Percentiles rank a stretch among this genome's conserved stretches.
These are phyloP conservation scores for Immersiella caudata DNA, from an alignment of 495 filamentous ascomycete genomes.

Conservation along the genomic window DNA sequence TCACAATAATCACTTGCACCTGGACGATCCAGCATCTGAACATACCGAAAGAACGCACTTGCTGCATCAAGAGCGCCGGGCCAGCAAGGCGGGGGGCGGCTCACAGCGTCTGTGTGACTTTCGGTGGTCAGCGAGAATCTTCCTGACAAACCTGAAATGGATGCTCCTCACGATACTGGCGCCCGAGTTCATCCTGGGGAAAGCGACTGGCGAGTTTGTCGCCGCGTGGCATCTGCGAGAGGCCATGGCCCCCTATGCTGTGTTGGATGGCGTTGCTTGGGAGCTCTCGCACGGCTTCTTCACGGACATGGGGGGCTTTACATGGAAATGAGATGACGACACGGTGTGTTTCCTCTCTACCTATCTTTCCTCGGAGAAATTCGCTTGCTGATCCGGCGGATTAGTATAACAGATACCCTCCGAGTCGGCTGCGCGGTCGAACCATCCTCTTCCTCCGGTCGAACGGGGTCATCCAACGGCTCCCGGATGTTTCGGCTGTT, in stretches of 20 bases:
- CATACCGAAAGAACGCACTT: neutral
- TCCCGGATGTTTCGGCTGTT: neutral
- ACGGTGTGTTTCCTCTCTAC: too few relatives aligned
- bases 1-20: neutral
- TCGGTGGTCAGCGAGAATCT: neutral
- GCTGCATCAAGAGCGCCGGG: neutral
- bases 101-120: neutral
- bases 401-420: neutral
- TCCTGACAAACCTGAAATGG: neutral
- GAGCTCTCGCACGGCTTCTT: conserved; percentile 1
- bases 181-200: neutral
- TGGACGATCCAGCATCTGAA: conserved; percentile 12
- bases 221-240: neutral
- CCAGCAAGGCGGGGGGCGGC: neutral
- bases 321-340: neutral
- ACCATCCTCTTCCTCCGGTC: neutral
- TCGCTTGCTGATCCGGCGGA: too few relatives aligned
- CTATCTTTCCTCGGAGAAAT: too few relatives aligned
- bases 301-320: neutral
- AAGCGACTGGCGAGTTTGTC: neutral
- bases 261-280: neutral
- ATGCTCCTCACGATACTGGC: neutral
- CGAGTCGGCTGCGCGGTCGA: neutral
- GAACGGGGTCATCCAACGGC: neutral
- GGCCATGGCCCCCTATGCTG: neutral